Conservation (phyloP, 2,329 filamentous ascomycete genomes). For the Monilinia aucupariae region DNA sequence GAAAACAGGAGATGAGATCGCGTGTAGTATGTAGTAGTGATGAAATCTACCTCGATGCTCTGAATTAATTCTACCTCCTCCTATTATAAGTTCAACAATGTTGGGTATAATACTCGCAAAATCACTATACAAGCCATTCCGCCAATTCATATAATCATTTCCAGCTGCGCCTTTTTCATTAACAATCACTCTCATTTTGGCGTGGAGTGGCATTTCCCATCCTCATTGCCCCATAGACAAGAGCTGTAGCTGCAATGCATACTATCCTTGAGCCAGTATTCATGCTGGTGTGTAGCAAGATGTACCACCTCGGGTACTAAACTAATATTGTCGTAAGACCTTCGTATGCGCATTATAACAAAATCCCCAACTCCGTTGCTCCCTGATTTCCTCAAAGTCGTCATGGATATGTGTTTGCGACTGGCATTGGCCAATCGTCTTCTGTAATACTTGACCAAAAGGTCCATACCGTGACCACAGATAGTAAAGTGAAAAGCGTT, state of each 20-base stretch:
- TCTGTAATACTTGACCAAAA: constrained; percentile 99
- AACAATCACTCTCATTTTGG: background rate
- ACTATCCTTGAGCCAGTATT: constrained; percentile 18
- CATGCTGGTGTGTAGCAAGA: constrained; percentile 25
- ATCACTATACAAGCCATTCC: constrained; percentile 17
- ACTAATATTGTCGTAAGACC: constrained; percentile 31
- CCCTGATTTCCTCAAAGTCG: constrained; percentile 16
- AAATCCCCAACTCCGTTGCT: constrained; percentile 30
- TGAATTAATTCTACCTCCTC: constrained; percentile 17
- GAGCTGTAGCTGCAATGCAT: constrained; percentile 13
- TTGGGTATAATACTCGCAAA: constrained; percentile 19
- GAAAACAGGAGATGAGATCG: background rate
- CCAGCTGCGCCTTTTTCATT: constrained; percentile 4
- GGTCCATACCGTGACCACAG: constrained; percentile 79
- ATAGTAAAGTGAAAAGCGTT: constrained; percentile 81
- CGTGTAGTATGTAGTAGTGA: background rate
- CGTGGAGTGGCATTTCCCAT: constrained; percentile 4
- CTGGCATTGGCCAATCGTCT: constrained; percentile 82
- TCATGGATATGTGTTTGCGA: constrained; percentile 33
- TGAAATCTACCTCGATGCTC: background rate
- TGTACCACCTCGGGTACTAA: constrained; percentile 22
- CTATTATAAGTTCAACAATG: constrained; percentile 16
- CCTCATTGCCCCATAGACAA: constrained; percentile 2
- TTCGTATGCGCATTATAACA: constrained; percentile 27
- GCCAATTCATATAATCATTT: constrained; percentile 15